These are phyloP conservation scores for Francoa sonchifolia DNA, from an alignment of 441 rosid genomes.

Conservation along the genomic window DNA sequence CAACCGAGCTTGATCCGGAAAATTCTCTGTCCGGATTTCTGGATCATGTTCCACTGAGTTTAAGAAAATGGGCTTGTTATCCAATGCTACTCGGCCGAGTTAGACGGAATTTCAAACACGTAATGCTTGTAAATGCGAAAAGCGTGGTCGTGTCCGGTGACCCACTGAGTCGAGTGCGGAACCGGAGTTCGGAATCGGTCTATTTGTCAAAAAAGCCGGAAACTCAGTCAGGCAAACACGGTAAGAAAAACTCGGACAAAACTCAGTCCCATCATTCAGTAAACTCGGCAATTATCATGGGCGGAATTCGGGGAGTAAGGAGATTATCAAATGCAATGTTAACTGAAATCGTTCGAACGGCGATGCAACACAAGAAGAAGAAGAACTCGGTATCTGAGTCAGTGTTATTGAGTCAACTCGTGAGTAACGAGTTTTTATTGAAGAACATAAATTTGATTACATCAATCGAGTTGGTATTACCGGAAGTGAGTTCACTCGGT, in stretches of 20 bases:
- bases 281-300: conserved; percentile 55
- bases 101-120: conserved; percentile 61
- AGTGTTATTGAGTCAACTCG: conserved; percentile 56
- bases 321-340: conserved; percentile 53
- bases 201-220: conserved; percentile 23
- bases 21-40: conserved; percentile 71
- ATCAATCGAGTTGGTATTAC: conserved; percentile 27
- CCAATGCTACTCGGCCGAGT: conserved; percentile 83
- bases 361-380: conserved; percentile 45
- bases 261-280: conserved; percentile 16
- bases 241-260: conserved; percentile 28
- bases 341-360: conserved; percentile 54
- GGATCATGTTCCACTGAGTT: conserved; percentile 48
- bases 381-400: conserved; percentile 43
- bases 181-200: conserved; percentile 49
- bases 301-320: conserved; percentile 66
- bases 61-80: conserved; percentile 81
- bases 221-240: conserved; percentile 12
- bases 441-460: conserved; percentile 37
- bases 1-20: conserved; percentile 75
- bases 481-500: conserved; percentile 35
- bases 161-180: conserved; percentile 54
- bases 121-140: conserved; percentile 52
- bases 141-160: conserved; percentile 40
- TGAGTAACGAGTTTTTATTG: conserved; percentile 28